Evolutionary conservation across 2,329 filamentous ascomycete genomes (phyloP), one percentile per base, ranked within the genome.

Genomic region (Pochonia chlamydosporia): DNA sequence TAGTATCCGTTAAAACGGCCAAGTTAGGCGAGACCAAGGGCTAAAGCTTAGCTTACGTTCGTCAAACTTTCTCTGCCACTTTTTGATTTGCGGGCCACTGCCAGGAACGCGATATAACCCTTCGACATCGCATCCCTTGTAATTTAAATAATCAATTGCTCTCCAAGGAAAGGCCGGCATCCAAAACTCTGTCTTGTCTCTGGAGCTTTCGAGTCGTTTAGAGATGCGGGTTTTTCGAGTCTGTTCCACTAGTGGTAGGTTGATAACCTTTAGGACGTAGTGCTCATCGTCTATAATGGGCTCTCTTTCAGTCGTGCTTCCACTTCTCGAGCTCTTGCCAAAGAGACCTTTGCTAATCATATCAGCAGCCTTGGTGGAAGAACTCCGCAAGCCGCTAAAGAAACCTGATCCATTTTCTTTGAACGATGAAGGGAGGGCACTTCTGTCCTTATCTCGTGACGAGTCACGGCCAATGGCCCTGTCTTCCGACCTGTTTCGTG

Each of bases 131-230:
- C 87, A 93, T 33, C 89, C 89, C 62, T 93, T 95, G 68, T 91
- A 93, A 65, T 96, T 96, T 44, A 97, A 74, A 63, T 95, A 96
- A 69, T 97, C 92, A 54, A 97, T 96, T 49, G 90, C 95, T 53
- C 92, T 79, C 87, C 92, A 96, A 1, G 92, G 91, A 49, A 97
- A 84, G 6, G 90, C 88, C 11, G 92, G 92, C 91, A 97, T 96
- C 92, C 92, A 97, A 62, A 95, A 97, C 61, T 96, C 92, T 1
- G 92, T 97, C 74, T 96, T 96, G 62, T 97, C 92, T 52, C 85
- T 81, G 9, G 91, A 96, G 51, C 87, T 82, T 60, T 95, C 89
- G 37, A 97, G 72, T 25, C 86, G 82, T 67, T 92, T 95, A 7
- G 90, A 95, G 62, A 97, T 96, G 53, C 92, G 81, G 0, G 92